Evolutionary conservation across 2,329 filamentous ascomycete genomes (phyloP).

Genomic region (Dendryphion nanum): DNA sequence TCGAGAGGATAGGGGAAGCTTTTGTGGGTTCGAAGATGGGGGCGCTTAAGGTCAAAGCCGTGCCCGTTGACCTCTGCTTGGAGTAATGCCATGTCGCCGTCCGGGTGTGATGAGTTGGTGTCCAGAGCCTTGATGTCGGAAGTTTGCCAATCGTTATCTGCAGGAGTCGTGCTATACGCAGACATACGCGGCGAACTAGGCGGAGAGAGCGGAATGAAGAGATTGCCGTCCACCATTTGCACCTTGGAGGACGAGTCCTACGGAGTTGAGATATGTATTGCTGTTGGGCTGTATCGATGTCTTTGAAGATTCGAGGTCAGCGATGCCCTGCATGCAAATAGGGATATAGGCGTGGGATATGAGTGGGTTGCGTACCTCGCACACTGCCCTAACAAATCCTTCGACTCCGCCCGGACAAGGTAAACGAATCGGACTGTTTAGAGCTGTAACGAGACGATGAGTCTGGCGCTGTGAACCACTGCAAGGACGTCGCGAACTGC

Average conservation of each 20-base stretch:
- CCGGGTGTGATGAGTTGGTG: constrained; percentile 31
- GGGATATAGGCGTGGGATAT: constrained; percentile 2
- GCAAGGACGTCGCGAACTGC: constrained; percentile 13
- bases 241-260: constrained; percentile 23
- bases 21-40: constrained; percentile 44
- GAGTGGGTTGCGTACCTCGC: constrained; percentile 15
- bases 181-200: constrained; percentile 53
- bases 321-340: constrained; percentile 3
- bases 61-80: constrained; percentile 36
- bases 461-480: constrained; percentile 4
- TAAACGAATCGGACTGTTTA: constrained; percentile 6
- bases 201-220: constrained; percentile 49
- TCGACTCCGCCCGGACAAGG: constrained; percentile 9
- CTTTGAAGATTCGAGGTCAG: constrained; percentile 25
- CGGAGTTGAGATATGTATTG: constrained; percentile 16
- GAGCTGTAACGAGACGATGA: constrained; percentile 6
- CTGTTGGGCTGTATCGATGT: constrained; percentile 19
- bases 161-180: constrained; percentile 44
- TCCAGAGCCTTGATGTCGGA: constrained; percentile 37
- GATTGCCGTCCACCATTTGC: constrained; percentile 46
- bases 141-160: constrained; percentile 46
- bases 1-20: constrained; percentile 45
- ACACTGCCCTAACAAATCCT: constrained; percentile 11
- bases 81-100: constrained; percentile 40
- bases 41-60: constrained; percentile 37